Evolutionary conservation across 2,329 filamentous ascomycete species (phyloP), one percentile per base, ranked within the genome.

Genomic region (Grosmannia clavigera): DNA sequence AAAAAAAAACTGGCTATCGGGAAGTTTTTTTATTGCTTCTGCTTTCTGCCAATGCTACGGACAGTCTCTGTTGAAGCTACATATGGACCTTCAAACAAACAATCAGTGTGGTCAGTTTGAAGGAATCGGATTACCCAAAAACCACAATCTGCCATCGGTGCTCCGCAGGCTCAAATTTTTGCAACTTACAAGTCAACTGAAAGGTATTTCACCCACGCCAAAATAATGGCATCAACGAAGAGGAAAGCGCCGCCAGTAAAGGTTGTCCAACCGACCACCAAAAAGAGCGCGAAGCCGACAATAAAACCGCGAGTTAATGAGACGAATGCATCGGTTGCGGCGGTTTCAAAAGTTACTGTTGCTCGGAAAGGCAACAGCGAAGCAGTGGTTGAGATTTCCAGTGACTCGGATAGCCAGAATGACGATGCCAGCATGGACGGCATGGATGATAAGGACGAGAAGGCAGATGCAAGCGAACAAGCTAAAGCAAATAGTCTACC

Each of bases 261-360:
- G 72, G 74, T 86, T 67, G 81, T 79, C 61, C 73, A 78, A 61
- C 83, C 83, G 0, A 73, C 76, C 16, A 74, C 80, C 62, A 81
- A 77, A 70, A 73, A 76, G 60, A 78, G 74, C 68, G 81, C 81
- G 61, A 82, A 80, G 68, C 69, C 74, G 22, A 67, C 75, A 3
- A 71, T 74, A 55, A 82, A 78, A 67, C 70, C 74, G 51, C 76
- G 73, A 60, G 77, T 86, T 62, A 79, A 85, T 70, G 82, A 86
- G 68, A 76, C 78, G n/a, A 78, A 75, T 66, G 75, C 82, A 16
- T 73, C 80, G 35, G 79, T 86, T 31, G 76, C 79, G 31, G 69
- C 58, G 1, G 63, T 63, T 3, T 43, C 57, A 11, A 63, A 62
- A 35, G 19, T 25, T n/a, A 54, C 51, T 58, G 38, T 71, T 51